Conservation (phyloP, 495 filamentous ascomycete genomes). For the Geopyxis carbonaria region DNA sequence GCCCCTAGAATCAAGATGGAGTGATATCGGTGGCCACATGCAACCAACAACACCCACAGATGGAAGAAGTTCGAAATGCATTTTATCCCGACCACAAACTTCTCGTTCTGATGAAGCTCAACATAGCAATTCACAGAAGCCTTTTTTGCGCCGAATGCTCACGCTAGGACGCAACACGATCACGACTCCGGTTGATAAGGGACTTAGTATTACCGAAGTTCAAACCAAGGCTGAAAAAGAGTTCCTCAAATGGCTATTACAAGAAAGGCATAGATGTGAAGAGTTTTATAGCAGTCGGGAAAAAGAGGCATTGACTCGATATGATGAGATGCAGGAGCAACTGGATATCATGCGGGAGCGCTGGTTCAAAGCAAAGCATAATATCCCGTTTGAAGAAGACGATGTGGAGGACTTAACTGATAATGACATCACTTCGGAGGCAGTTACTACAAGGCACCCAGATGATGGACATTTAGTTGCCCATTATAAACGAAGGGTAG, state of each 20-base stretch:
- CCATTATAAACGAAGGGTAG: background rate
- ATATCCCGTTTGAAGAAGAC: constrained; percentile 30
- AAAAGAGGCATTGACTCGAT: constrained; percentile 40
- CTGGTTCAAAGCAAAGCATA: constrained; percentile 29
- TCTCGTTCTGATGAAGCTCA: no score
- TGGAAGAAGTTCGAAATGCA: no score
- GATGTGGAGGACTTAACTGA: constrained; percentile 21
- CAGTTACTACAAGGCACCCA: background rate
- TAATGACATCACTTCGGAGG: background rate
- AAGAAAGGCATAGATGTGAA: constrained; percentile 51
- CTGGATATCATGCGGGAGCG: constrained; percentile 52
- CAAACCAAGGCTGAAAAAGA: constrained; percentile 30
- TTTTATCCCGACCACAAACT: no score
- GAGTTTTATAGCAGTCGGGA: constrained; percentile 51
- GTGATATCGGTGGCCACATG: no score
- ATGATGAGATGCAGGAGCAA: constrained; percentile 45
- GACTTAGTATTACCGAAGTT: constrained; percentile 15
- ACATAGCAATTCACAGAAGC: constrained; percentile 10
- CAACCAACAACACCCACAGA: no score
- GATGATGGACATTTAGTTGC: background rate
- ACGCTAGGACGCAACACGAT: constrained; percentile 11
- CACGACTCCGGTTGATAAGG: background rate
- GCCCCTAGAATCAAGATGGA: no score
- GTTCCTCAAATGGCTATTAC: constrained; percentile 48
- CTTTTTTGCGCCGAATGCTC: constrained; percentile 18